These are phyloP conservation scores for Globisporangium perplexum DNA, from an alignment of 352 stramenopile genomes.

Conservation along the genomic window DNA sequence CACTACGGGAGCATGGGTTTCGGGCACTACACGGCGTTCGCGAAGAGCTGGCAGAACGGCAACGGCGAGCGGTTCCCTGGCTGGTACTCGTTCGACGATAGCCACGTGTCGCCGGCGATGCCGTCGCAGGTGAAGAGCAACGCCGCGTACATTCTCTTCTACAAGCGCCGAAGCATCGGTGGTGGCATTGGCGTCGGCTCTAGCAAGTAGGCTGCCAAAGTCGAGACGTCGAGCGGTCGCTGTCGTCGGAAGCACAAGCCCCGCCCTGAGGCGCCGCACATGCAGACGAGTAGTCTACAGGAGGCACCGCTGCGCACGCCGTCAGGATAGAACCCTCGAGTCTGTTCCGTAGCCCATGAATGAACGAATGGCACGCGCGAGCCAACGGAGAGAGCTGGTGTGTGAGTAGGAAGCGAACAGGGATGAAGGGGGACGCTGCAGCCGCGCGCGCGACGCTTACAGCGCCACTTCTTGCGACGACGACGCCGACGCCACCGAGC, in stretches of 20 bases:
- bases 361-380: too few relatives aligned
- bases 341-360: too few relatives aligned
- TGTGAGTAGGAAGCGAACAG: not conserved
- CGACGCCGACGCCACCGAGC: conserved; percentile 22
- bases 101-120: conserved; percentile 52
- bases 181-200: not conserved
- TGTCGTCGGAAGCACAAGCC: too few relatives aligned
- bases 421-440: not conserved
- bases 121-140: conserved; percentile 66
- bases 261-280: too few relatives aligned
- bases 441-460: not conserved
- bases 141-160: conserved; percentile 87
- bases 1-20: conserved; percentile 89
- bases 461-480: conserved; percentile 26
- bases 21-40: conserved; percentile 89
- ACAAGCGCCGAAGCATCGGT: conserved; percentile 62
- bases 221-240: too few relatives aligned
- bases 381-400: too few relatives aligned
- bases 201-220: not conserved
- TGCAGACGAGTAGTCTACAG: too few relatives aligned
- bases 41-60: conserved; percentile 56
- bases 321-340: too few relatives aligned
- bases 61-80: conserved; percentile 48
- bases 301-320: too few relatives aligned
- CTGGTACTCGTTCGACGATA: conserved; percentile 87